A percentile compares a stretch with the other conserved stretches of the same genome.
Conservation (phyloP, 257 asterid species). For the Thymus quinquecostatus region DNA sequence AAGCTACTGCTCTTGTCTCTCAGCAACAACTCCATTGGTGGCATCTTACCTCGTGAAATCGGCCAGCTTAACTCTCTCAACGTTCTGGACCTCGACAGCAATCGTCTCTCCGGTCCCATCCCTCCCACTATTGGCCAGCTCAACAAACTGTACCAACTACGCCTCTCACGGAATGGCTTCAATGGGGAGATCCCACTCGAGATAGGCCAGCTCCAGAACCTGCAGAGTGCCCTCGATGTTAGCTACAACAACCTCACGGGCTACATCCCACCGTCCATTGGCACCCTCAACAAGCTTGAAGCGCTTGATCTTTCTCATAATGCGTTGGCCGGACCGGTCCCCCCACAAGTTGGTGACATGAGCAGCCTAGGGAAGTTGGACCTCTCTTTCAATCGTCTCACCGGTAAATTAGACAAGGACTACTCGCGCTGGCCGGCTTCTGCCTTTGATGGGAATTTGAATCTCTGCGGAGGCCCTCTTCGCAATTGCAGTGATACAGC, state of each 20-base stretch:
- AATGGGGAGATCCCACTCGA: constrained; percentile 72
- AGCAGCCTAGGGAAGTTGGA: constrained; percentile 76
- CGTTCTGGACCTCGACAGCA: constrained; percentile 66
- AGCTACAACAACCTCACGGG: constrained; percentile 81
- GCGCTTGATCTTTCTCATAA: constrained; percentile 82
- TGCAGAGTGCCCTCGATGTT: constrained; percentile 76
- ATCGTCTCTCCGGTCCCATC: constrained; percentile 70
- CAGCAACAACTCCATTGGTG: constrained; percentile 59
- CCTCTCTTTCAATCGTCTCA: constrained; percentile 75
- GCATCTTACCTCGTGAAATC: constrained; percentile 64
- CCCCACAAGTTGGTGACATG: constrained; percentile 71
- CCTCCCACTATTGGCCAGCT: constrained; percentile 68
- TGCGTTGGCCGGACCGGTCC: constrained; percentile 65
- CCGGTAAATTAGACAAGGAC: constrained; percentile 64
- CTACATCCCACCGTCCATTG: constrained; percentile 60
- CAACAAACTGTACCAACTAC: constrained; percentile 72
- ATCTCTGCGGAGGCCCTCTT: constrained; percentile 85
- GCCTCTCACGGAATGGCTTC: constrained; percentile 67
- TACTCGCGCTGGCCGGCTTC: constrained; percentile 77
- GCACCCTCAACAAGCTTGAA: constrained; percentile 73
- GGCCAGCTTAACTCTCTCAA: constrained; percentile 73
- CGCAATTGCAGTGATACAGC: constrained; percentile 45
- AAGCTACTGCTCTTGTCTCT: constrained; percentile 66
- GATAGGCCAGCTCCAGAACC: constrained; percentile 70
- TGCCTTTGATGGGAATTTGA: constrained; percentile 63